These are phyloP conservation scores for Cylindrotheca fusiformis DNA, from an alignment of 108 stramenopile species.

Conservation along the genomic window DNA sequence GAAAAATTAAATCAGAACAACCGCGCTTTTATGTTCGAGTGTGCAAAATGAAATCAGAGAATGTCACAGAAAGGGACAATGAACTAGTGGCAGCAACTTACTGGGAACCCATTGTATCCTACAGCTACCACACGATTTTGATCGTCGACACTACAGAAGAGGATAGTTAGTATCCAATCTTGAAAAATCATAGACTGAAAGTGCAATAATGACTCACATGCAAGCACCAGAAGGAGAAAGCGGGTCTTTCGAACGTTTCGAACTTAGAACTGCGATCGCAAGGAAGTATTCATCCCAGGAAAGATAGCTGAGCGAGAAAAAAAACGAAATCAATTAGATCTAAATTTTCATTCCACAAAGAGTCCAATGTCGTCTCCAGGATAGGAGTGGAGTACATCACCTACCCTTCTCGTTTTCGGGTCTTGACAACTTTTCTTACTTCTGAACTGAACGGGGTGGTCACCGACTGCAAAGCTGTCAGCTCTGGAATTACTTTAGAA, in stretches of 20 bases:
- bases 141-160: constrained; percentile 34
- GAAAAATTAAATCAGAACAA: constrained; percentile 7
- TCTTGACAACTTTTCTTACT: not conserved
- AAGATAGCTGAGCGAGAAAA: too few species aligned
- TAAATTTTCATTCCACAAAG: constrained; percentile 1
- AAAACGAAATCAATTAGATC: too few species aligned
- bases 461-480: too few species aligned
- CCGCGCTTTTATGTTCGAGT: constrained; percentile 36
- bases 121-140: constrained; percentile 88
- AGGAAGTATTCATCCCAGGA: constrained; percentile 99
- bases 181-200: not conserved
- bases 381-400: not conserved
- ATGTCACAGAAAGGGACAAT: not conserved
- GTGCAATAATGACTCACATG: constrained; percentile 19
- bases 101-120: constrained; percentile 97
- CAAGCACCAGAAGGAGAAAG: constrained; percentile 57
- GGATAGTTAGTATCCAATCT: not conserved
- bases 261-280: constrained; percentile 82
- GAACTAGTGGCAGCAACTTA: constrained; percentile 51
- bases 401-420: constrained; percentile 19
- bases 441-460: not conserved
- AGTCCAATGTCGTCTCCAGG: not conserved
- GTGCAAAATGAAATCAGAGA: constrained; percentile 76
- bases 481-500: too few species aligned
- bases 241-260: constrained; percentile 95